Evolutionary conservation across 352 stramenopile species (phyloP).

Genomic region (Phytophthora palmivora): DNA sequence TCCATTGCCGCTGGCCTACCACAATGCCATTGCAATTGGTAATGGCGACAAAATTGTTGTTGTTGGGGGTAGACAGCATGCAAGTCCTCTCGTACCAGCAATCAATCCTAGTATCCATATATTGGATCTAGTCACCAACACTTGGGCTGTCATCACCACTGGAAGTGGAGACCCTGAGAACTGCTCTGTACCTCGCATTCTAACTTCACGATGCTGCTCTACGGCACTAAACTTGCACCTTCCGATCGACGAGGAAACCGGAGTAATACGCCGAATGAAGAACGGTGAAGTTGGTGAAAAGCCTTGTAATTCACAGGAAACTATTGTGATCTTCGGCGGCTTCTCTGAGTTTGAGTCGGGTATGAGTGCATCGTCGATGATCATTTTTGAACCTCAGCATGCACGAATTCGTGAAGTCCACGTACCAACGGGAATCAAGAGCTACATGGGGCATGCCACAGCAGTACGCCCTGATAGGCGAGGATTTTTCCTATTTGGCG

Average conservation of each 20-base stretch:
- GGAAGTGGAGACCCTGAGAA: conserved; percentile 9
- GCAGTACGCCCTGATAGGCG: conserved; percentile 43
- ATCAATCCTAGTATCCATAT: conserved; percentile 52
- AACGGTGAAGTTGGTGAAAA: conserved; percentile 26
- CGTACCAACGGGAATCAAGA: conserved; percentile 43
- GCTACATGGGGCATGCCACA: conserved; percentile 56
- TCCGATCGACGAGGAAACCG: conserved; percentile 36
- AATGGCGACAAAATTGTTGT: conserved; percentile 54
- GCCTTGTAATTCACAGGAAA: conserved; percentile 22
- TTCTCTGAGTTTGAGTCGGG: conserved; percentile 44
- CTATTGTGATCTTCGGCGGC: conserved; percentile 66
- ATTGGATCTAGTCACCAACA: conserved; percentile 55
- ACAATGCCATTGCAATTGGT: conserved; percentile 48
- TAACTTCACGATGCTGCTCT: conserved; percentile 46
- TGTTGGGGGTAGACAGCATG: conserved; percentile 46
- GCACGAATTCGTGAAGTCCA: conserved; percentile 36
- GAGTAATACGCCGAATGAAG: conserved; percentile 27
- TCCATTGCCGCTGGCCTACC: conserved; percentile 58
- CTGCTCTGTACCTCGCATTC: not conserved
- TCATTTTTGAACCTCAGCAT: conserved; percentile 50
- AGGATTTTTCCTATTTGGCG: conserved; percentile 72
- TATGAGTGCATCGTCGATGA: conserved; percentile 35
- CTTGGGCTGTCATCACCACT: conserved; percentile 48
- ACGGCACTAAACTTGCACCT: conserved; percentile 41
- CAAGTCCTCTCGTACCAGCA: conserved; percentile 1